Percentiles rank a stretch among this genome's conserved stretches.
These are phyloP conservation scores for Begonia fuchsioides DNA, from an alignment of 306 rosid genomes.

Conservation along the genomic window DNA sequence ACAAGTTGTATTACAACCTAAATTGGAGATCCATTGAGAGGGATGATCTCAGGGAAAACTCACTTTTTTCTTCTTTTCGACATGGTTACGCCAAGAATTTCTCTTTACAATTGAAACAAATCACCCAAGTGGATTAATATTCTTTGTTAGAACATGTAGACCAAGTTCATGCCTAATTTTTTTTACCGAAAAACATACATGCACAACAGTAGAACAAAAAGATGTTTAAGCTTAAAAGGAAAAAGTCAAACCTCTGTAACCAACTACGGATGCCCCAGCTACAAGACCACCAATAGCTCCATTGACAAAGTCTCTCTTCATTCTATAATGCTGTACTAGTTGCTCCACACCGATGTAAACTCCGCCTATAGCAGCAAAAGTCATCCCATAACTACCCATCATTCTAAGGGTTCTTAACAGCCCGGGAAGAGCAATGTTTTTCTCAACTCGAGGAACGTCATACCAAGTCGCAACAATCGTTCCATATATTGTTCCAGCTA, in stretches of 20 bases:
- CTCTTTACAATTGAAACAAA: neutral
- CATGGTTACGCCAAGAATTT: too few relatives aligned
- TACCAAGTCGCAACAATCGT: conserved; percentile 82
- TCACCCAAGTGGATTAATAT: neutral
- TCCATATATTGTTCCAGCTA: conserved; percentile 74
- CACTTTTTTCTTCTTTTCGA: neutral
- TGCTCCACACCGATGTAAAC: conserved; percentile 89
- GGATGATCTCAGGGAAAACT: too few relatives aligned
- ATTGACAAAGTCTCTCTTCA: conserved; percentile 78
- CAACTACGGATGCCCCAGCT: conserved; percentile 83
- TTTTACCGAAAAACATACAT: neutral
- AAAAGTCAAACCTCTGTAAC: conserved; percentile 60
- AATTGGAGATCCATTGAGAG: too few relatives aligned
- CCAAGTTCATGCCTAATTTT: too few relatives aligned
- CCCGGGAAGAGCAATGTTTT: conserved; percentile 89
- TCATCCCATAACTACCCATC: conserved; percentile 81
- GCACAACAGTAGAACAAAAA: neutral
- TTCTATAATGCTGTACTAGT: conserved; percentile 62
- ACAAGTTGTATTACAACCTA: too few relatives aligned
- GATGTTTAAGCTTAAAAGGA: neutral
- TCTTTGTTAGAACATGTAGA: neutral
- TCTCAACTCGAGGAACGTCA: conserved; percentile 97
- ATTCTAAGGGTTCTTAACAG: conserved; percentile 73
- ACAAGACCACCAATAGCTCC: conserved; percentile 96
- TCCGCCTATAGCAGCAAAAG: conserved; percentile 97